Percentiles rank a stretch among this genome's conserved stretches.
Conservation (phyloP, 2,329 filamentous ascomycete genomes). For the Mycosphaerella sp. region DNA sequence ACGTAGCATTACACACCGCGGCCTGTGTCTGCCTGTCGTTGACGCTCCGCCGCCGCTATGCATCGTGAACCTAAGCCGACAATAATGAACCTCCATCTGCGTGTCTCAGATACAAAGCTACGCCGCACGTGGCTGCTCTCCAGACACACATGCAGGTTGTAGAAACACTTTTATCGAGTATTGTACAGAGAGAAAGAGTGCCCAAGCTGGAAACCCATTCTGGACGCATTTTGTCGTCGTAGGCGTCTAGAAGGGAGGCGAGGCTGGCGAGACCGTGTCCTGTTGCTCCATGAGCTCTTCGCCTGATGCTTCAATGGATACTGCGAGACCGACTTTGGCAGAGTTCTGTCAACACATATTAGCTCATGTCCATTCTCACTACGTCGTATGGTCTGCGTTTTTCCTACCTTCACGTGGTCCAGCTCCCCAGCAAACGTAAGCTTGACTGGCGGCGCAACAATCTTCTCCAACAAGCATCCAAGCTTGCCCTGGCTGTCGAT, state of each 20-base stretch:
- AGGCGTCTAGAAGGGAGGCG: conserved; percentile 30
- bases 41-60: conserved; percentile 6
- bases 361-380: too few relatives aligned
- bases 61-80: not conserved
- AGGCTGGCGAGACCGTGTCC: conserved; percentile 44
- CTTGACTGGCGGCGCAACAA: conserved; percentile 83
- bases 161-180: conserved; percentile 11
- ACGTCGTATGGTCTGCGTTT: too few relatives aligned
- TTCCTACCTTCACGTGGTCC: conserved; percentile 85
- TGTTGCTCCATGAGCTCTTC: conserved; percentile 86
- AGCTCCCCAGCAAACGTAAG: conserved; percentile 96
- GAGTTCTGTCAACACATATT: conserved; percentile 59
- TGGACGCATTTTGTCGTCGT: not conserved
- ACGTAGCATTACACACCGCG: conserved; percentile 6
- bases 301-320: conserved; percentile 79
- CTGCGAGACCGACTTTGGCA: conserved; percentile 88
- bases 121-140: conserved; percentile 10
- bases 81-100: not conserved
- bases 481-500: conserved; percentile 93
- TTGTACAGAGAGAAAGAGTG: conserved; percentile 25
- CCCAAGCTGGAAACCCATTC: not conserved
- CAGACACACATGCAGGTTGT: conserved; percentile 6
- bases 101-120: not conserved
- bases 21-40: not conserved
- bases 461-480: conserved; percentile 88